Evolutionary conservation across 306 rosid genomes (phyloP), one percentile per base, ranked within the genome.

Genomic region (Crotalaria pallida): DNA sequence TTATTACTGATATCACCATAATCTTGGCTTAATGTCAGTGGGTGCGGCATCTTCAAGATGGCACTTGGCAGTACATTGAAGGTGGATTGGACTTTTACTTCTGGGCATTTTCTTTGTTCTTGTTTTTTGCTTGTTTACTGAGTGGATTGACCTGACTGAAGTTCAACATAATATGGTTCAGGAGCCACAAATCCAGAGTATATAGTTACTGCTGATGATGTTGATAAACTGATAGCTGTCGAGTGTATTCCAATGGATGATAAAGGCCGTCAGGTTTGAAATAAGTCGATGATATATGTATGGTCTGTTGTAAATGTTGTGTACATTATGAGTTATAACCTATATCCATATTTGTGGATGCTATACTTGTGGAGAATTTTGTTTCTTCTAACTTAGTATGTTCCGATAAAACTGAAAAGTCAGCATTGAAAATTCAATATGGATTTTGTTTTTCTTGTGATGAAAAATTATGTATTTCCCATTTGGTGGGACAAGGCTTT

Each of bases 181-280:
- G 98, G 98, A 80, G 98, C 97, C 75, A 90, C 98, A 64, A 94
- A 94, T 84, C 97, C 98, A 6, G 98, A 94, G 74, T 94, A 94
- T 77, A 77, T 77, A 69, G 97, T 94, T 76, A 85, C 92, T 36
- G 98, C 96, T 48, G 97, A 94, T 58, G 98, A 94, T 71, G 94
- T 90, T 74, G 98, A 90, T 82, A 94, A 88, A 79, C 70, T 85
- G 82, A 85, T 94, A 45, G 96, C 97, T 33, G 97, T 94, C 52
- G 98, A 94, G 83, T 94, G 98, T 83, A 94, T 94, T 81, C 98
- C 98, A 47, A 94, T 94, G 95, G 91, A 94, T 75, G 98, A 90
- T 29, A 76, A 81, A 74, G 98, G 97, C 84, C 88, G 51, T 53
- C 98, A 94, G 98, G 98, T 94, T 79, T 79, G 81, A 72, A 61